These are phyloP conservation scores for Mycena leptocephala DNA, from an alignment of 768 basidiomycete species.

Conservation along the genomic window DNA sequence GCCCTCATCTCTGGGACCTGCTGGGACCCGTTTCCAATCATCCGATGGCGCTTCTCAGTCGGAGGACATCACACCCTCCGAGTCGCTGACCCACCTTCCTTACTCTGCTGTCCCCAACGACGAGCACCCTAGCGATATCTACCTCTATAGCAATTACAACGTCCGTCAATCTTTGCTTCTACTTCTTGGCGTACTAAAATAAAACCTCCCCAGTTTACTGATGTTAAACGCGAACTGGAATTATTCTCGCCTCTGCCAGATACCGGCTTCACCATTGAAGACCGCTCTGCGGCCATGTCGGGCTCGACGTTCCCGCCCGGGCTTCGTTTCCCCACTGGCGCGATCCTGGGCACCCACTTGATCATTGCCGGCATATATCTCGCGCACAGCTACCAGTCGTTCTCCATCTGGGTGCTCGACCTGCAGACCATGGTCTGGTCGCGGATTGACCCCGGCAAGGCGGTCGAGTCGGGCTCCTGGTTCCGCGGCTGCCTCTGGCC, in stretches of 20 bases:
- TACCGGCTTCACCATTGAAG: slow-evolving; percentile 83
- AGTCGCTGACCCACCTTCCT: slow-evolving; percentile 79
- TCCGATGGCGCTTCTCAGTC: slow-evolving; percentile 56
- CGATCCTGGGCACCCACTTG: slow-evolving; percentile 91
- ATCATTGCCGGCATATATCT: slow-evolving; percentile 97
- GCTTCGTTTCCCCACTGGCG: slow-evolving; percentile 95
- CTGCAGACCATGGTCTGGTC: slow-evolving; percentile 88
- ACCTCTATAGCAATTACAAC: slow-evolving; percentile 97
- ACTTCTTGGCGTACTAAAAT: slow-evolving; percentile 9
- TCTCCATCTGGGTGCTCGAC: slow-evolving; percentile 97
- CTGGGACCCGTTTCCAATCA: slow-evolving; percentile 73
- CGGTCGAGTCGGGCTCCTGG: slow-evolving; percentile 93
- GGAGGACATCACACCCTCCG: slow-evolving; percentile 70
- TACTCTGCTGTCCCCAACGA: slow-evolving; percentile 83
- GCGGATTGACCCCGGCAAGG: slow-evolving; percentile 90
- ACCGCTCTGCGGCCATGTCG: slow-evolving; percentile 87
- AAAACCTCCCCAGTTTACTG: slow-evolving; percentile 78
- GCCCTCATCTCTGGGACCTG: slow-evolving; percentile 64
- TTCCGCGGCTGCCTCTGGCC: slow-evolving; percentile 93
- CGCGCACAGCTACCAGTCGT: slow-evolving; percentile 94
- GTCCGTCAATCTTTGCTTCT: slow-evolving; percentile 58
- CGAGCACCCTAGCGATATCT: slow-evolving; percentile 89
- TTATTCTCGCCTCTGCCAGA: slow-evolving; percentile 88
- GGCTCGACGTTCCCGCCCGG: slow-evolving; percentile 92
- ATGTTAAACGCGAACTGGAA: slow-evolving; percentile 96